Evolutionary conservation across 345 rosid species (phyloP).

Genomic region (Euphorbia lathyris): DNA sequence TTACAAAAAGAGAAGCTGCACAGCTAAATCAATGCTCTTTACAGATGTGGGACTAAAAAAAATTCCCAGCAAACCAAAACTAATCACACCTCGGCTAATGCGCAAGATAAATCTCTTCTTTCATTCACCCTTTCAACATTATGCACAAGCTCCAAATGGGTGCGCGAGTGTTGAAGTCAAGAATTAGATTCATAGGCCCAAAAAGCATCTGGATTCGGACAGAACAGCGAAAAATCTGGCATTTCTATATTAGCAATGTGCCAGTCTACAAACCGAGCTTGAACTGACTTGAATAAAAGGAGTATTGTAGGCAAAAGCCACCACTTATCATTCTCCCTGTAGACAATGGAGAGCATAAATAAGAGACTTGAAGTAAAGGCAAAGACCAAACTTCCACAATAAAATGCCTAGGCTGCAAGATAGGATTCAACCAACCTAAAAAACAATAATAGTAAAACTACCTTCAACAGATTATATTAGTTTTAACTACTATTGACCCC

Average conservation of each 20-base stretch:
- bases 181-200: constrained; percentile 82
- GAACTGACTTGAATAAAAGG: constrained; percentile 58
- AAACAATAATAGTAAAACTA: too few relatives aligned
- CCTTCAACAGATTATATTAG: too few relatives aligned
- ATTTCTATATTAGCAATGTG: constrained; percentile 91
- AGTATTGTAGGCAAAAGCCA: constrained; percentile 86
- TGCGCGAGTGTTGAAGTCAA: constrained; percentile 27
- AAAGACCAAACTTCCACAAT: too few relatives aligned
- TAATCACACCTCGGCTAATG: neutral
- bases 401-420: too few relatives aligned
- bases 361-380: neutral
- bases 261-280: constrained; percentile 88
- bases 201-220: constrained; percentile 83
- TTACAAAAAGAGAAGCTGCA: constrained; percentile 19
- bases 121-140: neutral
- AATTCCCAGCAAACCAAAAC: constrained; percentile 20
- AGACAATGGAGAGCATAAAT: constrained; percentile 8
- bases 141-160: neutral
- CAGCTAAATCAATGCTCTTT: constrained; percentile 24
- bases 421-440: too few relatives aligned
- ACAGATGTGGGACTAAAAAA: constrained; percentile 14
- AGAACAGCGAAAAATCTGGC: constrained; percentile 71
- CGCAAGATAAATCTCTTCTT: constrained; percentile 3
- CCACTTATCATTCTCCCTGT: constrained; percentile 87
- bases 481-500: too few relatives aligned